Evolutionary conservation across 257 asterid genomes (phyloP).

Genomic region (Linaria vulgaris): DNA sequence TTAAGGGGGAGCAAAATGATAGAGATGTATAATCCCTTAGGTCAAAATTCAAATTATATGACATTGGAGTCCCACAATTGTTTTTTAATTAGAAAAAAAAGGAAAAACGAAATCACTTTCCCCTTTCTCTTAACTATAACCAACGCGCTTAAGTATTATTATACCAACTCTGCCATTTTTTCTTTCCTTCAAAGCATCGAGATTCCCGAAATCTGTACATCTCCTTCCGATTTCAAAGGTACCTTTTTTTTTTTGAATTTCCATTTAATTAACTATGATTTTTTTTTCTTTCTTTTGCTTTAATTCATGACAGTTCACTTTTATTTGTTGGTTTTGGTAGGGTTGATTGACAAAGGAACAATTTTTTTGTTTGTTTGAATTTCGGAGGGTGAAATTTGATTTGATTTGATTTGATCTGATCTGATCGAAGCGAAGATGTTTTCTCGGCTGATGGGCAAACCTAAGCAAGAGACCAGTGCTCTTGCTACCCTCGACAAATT

Average conservation of each 20-base stretch:
- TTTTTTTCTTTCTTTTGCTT: background rate
- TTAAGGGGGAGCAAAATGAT: too few relatives aligned
- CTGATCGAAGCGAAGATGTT: slow-evolving; percentile 46
- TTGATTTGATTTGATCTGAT: too few relatives aligned
- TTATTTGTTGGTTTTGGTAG: background rate
- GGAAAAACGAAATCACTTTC: too few relatives aligned
- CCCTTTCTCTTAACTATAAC: too few relatives aligned
- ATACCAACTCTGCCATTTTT: too few relatives aligned
- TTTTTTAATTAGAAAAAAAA: too few relatives aligned
- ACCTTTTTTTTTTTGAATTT: background rate
- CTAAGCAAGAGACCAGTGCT: slow-evolving; percentile 60
- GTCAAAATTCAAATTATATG: too few relatives aligned
- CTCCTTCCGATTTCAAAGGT: background rate
- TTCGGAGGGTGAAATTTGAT: slow-evolving; percentile 3
- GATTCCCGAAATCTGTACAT: background rate
- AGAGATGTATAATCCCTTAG: too few relatives aligned
- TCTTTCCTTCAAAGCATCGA: too few relatives aligned
- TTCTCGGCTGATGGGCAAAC: slow-evolving; percentile 56
- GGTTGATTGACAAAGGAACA: background rate
- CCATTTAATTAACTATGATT: background rate
- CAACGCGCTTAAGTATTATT: too few relatives aligned
- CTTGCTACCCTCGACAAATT: slow-evolving; percentile 59
- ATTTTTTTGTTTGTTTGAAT: background rate
- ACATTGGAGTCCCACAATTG: too few relatives aligned
- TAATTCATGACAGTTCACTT: background rate